Evolutionary conservation across 1,139 yeast genomes (phyloP), one percentile per base, ranked within the genome.

Genomic region (Scheffersomyces insectosa): DNA sequence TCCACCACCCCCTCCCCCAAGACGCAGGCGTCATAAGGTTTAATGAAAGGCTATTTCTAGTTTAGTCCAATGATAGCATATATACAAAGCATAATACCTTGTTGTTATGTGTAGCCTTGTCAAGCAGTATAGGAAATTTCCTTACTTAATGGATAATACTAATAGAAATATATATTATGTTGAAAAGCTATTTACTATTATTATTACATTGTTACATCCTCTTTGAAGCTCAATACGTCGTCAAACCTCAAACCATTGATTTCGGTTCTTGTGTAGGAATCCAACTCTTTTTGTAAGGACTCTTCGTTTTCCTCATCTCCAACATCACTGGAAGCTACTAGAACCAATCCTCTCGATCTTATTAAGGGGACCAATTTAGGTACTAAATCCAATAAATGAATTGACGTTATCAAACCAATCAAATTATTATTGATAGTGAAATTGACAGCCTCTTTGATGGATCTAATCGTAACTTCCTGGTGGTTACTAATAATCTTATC

Each of bases 381-480:
- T 25, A 88, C 93, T 36, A 90, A 70, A 33, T 77, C 71, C 45
- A 93, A 68, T 46, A 91, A 62, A 46, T 85, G 83, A 27, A 82
- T 78, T 0, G 96, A 89, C 15, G 89, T 80, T 16, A 89, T 83
- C 15, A 93, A 63, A 15, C 99, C 99, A 49, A 93, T 74, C 46
- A 93, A 72, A 59, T 93, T 93, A 60, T 93, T 93, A 47, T 78
- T 76, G 7, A 84, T 77, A 1, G 97, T 91, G 62, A 89, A 91
- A 45, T 77, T 77, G 2, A 73, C 77, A 1, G 78, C 79, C 46
- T 74, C 77, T 46, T 74, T 73, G 25, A 75, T 72, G 0, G 78
- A 72, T 42, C 75, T 59, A n/a, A 70, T 70, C 2, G 75, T 66
- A 14, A 67, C 59, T 48, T 74, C 79, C 46, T 70, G 77, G 42